Conservation (phyloP, 768 basidiomycete species). For the Galerina sulciceps region DNA sequence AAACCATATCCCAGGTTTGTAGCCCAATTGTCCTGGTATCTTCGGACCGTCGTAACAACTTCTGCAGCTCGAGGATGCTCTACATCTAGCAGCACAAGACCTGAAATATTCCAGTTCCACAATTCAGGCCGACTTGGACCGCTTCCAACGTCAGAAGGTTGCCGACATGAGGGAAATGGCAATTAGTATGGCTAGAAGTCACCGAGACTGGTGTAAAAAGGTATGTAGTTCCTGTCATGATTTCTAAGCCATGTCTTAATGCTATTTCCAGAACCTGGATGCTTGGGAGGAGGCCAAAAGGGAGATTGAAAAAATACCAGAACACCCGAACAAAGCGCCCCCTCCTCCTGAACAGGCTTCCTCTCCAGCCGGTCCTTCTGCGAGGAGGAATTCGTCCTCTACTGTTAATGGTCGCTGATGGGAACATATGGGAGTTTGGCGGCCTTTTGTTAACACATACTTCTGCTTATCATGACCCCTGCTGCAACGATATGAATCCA, state of each 20-base stretch:
- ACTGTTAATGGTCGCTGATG: conserved; percentile 67
- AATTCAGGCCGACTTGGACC: conserved; percentile 95
- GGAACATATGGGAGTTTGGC: not conserved
- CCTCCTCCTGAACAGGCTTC: conserved; percentile 37
- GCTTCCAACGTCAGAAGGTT: conserved; percentile 98
- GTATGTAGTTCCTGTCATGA: conserved; percentile 42
- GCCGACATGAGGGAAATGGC: conserved; percentile 95
- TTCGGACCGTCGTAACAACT: not conserved
- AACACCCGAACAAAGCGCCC: conserved; percentile 81
- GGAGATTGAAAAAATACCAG: conserved; percentile 89
- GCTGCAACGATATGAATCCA: conserved; percentile 4
- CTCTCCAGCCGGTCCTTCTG: conserved; percentile 35
- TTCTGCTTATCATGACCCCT: conserved; percentile 3
- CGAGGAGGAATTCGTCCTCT: conserved; percentile 68
- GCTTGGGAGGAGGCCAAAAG: conserved; percentile 96
- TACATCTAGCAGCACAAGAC: conserved; percentile 91
- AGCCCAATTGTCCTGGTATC: conserved; percentile 20
- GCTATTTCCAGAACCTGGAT: conserved; percentile 77
- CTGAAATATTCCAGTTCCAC: conserved; percentile 96
- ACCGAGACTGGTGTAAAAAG: conserved; percentile 97
- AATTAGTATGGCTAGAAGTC: conserved; percentile 86
- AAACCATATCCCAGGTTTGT: conserved; percentile 90
- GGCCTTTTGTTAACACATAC: not conserved
- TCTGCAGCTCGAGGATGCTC: conserved; percentile 87
- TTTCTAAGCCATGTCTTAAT: conserved; percentile 10